A percentile compares a stretch with the other conserved stretches of the same genome.
These are phyloP conservation scores for Harrya chromipes DNA, from an alignment of 768 basidiomycete species.

Conservation along the genomic window DNA sequence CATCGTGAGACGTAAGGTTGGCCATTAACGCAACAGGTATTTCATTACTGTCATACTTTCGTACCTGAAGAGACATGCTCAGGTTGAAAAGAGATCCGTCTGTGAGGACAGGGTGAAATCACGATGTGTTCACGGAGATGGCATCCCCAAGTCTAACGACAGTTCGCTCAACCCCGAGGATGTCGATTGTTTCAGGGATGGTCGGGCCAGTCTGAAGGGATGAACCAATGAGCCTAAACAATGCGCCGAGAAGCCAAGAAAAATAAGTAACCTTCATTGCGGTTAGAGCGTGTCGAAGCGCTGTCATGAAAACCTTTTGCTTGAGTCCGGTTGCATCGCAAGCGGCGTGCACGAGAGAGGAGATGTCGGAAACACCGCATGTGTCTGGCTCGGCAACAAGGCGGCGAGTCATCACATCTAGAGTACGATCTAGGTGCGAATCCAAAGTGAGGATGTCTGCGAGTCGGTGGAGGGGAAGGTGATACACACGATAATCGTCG, in stretches of 20 bases:
- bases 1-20: too few species aligned
- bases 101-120: not conserved
- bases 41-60: too few species aligned
- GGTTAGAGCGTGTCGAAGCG: constrained; percentile 73
- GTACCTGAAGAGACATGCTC: too few species aligned
- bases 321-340: constrained; percentile 38
- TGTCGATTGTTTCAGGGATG: constrained; percentile 37
- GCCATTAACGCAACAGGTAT: too few species aligned
- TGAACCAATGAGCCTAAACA: not conserved
- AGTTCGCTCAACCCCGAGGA: constrained; percentile 34
- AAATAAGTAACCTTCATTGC: constrained; percentile 70
- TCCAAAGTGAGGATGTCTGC: not conserved
- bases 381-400: constrained; percentile 3
- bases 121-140: not conserved
- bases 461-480: not conserved
- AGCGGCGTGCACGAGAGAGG: constrained; percentile 42
- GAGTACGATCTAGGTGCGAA: constrained; percentile 4
- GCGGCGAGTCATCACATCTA: constrained; percentile 3
- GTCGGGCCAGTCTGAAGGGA: constrained; percentile 40
- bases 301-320: constrained; percentile 62
- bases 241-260: not conserved
- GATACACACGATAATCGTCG: constrained; percentile 44
- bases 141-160: constrained; percentile 18
- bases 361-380: constrained; percentile 24
- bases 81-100: too few species aligned